A percentile compares a stretch with the other conserved stretches of the same genome.
These are phyloP conservation scores for Globisporangium okanoganense DNA, from an alignment of 352 stramenopile genomes.

Conservation along the genomic window DNA sequence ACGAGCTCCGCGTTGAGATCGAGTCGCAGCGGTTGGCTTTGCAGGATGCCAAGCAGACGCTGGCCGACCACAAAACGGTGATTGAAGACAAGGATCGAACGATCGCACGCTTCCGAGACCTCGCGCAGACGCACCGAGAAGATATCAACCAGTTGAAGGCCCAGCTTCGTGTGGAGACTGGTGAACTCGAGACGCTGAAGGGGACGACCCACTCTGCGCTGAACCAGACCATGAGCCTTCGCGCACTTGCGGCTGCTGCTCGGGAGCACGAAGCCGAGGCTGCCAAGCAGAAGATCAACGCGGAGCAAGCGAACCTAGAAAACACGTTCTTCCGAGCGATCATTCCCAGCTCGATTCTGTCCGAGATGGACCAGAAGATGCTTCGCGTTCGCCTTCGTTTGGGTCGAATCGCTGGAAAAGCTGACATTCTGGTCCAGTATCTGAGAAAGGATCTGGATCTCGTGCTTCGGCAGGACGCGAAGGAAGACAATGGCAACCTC, in stretches of 20 bases:
- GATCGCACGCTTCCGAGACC: constrained; percentile 76
- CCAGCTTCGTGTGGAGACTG: constrained; percentile 65
- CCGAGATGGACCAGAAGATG: constrained; percentile 69
- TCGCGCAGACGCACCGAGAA: constrained; percentile 59
- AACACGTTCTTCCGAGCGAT: constrained; percentile 63
- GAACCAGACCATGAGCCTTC: constrained; percentile 72
- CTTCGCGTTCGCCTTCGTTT: constrained; percentile 64
- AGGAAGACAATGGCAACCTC: constrained; percentile 24
- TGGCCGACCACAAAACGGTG: constrained; percentile 47
- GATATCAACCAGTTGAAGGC: constrained; percentile 72
- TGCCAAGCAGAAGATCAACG: constrained; percentile 63
- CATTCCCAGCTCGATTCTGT: constrained; percentile 68
- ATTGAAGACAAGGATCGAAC: constrained; percentile 80
- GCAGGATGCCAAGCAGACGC: constrained; percentile 53
- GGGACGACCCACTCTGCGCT: constrained; percentile 67
- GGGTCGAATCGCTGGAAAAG: constrained; percentile 61
- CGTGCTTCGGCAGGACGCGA: constrained; percentile 33
- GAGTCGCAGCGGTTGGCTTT: constrained; percentile 47
- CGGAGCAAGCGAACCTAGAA: constrained; percentile 60
- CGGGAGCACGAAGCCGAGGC: constrained; percentile 67
- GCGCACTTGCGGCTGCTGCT: constrained; percentile 48
- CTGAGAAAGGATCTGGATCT: constrained; percentile 60
- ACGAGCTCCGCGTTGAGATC: constrained; percentile 70
- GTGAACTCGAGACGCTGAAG: constrained; percentile 69
- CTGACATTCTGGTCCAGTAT: constrained; percentile 64